Percentiles rank a stretch among this genome's conserved stretches.
These are phyloP conservation scores for Coleophoma crateriformis DNA, from an alignment of 2,329 filamentous ascomycete species.

Conservation along the genomic window DNA sequence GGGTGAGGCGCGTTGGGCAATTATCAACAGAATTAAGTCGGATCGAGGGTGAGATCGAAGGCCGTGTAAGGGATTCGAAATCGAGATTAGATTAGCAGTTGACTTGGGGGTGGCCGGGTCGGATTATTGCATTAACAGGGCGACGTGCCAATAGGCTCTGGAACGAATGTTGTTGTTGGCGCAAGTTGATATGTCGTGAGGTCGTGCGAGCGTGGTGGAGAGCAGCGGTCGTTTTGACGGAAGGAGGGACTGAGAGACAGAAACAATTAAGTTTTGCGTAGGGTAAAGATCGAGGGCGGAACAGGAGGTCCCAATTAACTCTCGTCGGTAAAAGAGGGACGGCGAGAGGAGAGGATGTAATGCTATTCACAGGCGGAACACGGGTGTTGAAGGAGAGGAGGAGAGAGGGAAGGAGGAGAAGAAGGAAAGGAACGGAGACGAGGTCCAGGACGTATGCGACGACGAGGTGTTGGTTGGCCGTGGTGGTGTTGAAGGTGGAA, in stretches of 20 bases:
- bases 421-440: conserved; percentile 2
- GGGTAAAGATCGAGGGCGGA: conserved; percentile 4
- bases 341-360: conserved; percentile 4
- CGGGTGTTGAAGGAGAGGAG: conserved; percentile 2
- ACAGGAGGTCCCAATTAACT: conserved; percentile 1
- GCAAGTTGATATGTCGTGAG: not conserved
- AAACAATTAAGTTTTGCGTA: not conserved
- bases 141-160: not conserved
- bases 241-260: not conserved
- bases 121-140: not conserved
- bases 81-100: not conserved
- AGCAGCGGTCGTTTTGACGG: not conserved
- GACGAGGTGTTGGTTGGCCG: too few species aligned
- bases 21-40: too few species aligned
- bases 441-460: not conserved
- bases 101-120: not conserved
- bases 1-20: too few species aligned
- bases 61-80: too few species aligned
- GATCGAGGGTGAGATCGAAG: too few species aligned
- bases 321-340: conserved; percentile 18
- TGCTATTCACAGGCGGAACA: not conserved
- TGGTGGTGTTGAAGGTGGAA: not conserved
- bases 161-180: too few species aligned
- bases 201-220: not conserved
- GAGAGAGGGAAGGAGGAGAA: conserved; percentile 28